A percentile compares a stretch with the other conserved stretches of the same genome.
Evolutionary conservation across 1,139 yeast species (phyloP).

Genomic region (Yamadazyma trypodendri): DNA sequence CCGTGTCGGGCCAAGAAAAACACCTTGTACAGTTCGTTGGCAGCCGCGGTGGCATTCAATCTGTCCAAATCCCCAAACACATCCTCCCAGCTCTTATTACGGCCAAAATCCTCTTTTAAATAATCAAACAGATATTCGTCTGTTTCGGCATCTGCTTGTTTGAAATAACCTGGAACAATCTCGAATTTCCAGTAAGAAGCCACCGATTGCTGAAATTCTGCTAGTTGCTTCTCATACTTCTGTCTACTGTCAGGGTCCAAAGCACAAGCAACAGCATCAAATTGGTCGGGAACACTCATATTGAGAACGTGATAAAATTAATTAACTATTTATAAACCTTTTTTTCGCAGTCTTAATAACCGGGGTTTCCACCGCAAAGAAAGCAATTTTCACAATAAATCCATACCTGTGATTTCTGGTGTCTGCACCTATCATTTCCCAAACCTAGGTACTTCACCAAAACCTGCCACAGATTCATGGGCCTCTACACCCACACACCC

Average conservation of each 20-base stretch:
- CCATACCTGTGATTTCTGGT: too few relatives aligned
- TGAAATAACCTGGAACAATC: slow-evolving; percentile 35
- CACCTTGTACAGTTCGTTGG: slow-evolving; percentile 33
- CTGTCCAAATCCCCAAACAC: slow-evolving; percentile 23
- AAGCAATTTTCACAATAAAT: too few relatives aligned
- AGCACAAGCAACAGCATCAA: slow-evolving; percentile 16
- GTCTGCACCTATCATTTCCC: too few relatives aligned
- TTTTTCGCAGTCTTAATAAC: too few relatives aligned
- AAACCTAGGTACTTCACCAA: too few relatives aligned
- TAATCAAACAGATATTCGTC: slow-evolving; percentile 40
- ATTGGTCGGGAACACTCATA: slow-evolving; percentile 20
- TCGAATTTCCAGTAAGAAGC: slow-evolving; percentile 34
- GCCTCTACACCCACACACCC: not conserved
- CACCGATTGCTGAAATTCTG: slow-evolving; percentile 10
- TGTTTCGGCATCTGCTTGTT: slow-evolving; percentile 36
- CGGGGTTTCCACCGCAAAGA: too few relatives aligned
- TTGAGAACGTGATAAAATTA: not conserved
- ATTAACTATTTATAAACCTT: too few relatives aligned
- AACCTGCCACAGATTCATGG: too few relatives aligned
- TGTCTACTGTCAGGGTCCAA: slow-evolving; percentile 13
- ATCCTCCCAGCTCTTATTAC: slow-evolving; percentile 32
- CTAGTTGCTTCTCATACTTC: slow-evolving; percentile 17
- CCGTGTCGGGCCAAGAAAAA: slow-evolving; percentile 47
- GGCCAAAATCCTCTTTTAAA: slow-evolving; percentile 40
- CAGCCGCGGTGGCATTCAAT: slow-evolving; percentile 26